Conservation (phyloP, 2,329 filamentous ascomycete genomes). For the Fusarium sp. region DNA sequence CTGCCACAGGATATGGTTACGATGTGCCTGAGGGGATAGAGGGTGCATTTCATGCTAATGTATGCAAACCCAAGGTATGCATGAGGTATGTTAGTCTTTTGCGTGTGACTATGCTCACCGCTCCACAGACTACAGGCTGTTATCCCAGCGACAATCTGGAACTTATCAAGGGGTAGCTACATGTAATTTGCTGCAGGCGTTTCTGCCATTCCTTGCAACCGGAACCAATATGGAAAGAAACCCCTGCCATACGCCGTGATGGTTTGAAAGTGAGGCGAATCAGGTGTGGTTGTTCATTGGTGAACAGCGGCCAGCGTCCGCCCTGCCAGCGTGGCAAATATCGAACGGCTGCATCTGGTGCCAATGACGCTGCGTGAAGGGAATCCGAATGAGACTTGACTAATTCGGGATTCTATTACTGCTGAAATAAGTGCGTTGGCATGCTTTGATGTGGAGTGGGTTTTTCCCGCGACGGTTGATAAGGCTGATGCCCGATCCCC, state of each 20-base stretch:
- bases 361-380: slow-evolving; percentile 26
- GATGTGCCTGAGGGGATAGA: slow-evolving; percentile 42
- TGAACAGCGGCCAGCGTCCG: slow-evolving; percentile 42
- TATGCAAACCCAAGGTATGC: slow-evolving; percentile 46
- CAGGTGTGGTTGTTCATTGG: slow-evolving; percentile 48
- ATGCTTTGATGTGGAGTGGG: slow-evolving; percentile 17
- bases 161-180: slow-evolving; percentile 40
- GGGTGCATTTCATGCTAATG: slow-evolving; percentile 44
- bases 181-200: slow-evolving; percentile 41
- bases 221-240: slow-evolving; percentile 43
- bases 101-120: slow-evolving; percentile 48
- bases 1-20: slow-evolving; percentile 36
- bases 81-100: slow-evolving; percentile 43
- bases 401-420: slow-evolving; percentile 13
- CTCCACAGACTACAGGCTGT: slow-evolving; percentile 42
- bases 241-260: slow-evolving; percentile 45
- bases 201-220: slow-evolving; percentile 43
- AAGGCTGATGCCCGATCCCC: slow-evolving; percentile 29
- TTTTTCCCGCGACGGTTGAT: slow-evolving; percentile 3
- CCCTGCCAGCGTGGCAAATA: slow-evolving; percentile 51
- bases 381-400: slow-evolving; percentile 12
- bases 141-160: slow-evolving; percentile 40
- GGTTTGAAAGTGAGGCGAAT: slow-evolving; percentile 50
- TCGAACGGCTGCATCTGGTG: slow-evolving; percentile 41
- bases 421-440: slow-evolving; percentile 21